Conservation (phyloP, 768 basidiomycete genomes). For the Collybia mongolica region DNA sequence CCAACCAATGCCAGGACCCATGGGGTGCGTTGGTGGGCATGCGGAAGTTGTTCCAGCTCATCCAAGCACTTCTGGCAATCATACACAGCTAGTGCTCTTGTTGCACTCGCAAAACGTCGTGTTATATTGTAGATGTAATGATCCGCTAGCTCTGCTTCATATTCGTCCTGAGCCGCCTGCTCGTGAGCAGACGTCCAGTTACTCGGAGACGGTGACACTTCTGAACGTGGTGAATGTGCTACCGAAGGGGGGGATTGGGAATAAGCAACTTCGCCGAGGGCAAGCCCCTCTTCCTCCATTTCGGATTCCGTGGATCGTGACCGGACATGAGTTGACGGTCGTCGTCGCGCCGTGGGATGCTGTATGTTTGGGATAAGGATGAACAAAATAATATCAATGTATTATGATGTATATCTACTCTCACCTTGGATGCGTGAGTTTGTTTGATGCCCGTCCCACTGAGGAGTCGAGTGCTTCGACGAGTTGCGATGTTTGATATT, state of each 20-base stretch:
- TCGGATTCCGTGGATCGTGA: constrained; percentile 71
- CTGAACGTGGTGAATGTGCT: constrained; percentile 61
- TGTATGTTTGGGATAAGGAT: constrained; percentile 8
- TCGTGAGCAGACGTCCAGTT: constrained; percentile 67
- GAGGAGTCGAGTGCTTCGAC: constrained; percentile 74
- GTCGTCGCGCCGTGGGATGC: constrained; percentile 47
- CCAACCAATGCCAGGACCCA: constrained; percentile 84
- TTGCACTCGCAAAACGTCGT: constrained; percentile 79
- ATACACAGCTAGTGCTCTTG: constrained; percentile 72
- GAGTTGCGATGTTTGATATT: constrained; percentile 45
- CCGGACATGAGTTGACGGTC: constrained; percentile 50
- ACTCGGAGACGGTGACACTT: constrained; percentile 61
- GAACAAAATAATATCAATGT: constrained; percentile 7
- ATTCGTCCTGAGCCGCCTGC: constrained; percentile 68
- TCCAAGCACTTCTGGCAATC: constrained; percentile 73
- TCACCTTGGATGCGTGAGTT: constrained; percentile 54
- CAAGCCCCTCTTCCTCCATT: constrained; percentile 59
- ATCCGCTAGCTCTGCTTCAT: constrained; percentile 74
- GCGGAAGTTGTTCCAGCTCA: constrained; percentile 75
- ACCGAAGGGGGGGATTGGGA: constrained; percentile 63
- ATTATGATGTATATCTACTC: constrained; percentile 5
- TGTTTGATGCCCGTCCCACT: constrained; percentile 55
- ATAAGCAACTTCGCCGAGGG: constrained; percentile 47
- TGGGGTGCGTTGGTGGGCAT: constrained; percentile 68
- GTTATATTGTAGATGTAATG: constrained; percentile 80